Conservation (phyloP, 1,284 basidiomycete species). For the Bjerkandera adusta region DNA sequence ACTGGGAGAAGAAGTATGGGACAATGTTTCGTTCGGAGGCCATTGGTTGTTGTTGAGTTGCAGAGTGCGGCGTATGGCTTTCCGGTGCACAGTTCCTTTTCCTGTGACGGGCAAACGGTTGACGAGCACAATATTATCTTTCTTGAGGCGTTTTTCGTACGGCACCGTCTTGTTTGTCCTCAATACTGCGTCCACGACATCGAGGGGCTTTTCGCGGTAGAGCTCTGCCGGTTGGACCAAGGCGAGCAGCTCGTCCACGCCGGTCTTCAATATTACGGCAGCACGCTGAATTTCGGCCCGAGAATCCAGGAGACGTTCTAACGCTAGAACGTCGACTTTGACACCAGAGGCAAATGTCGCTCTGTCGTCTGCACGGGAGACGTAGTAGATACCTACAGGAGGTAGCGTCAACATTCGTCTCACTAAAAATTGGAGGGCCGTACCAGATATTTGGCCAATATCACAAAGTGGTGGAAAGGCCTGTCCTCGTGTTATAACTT, state of each 20-base stretch:
- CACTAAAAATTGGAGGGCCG: neutral
- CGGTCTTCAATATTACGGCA: neutral
- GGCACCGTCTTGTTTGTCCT: conserved; percentile 12
- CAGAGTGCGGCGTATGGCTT: conserved; percentile 13
- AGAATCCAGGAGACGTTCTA: conserved; percentile 12
- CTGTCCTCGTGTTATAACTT: neutral
- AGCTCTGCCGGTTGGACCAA: neutral
- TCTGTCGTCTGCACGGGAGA: conserved; percentile 9
- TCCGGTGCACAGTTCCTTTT: conserved; percentile 17
- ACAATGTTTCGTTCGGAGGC: neutral
- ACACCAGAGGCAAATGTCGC: conserved; percentile 12
- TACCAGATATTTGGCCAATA: neutral
- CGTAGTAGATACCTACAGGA: conserved; percentile 2
- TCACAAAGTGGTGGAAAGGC: neutral
- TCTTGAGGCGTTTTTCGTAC: conserved; percentile 15
- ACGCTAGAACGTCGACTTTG: conserved; percentile 14
- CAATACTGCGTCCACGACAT: conserved; percentile 7
- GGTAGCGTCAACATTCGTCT: neutral
- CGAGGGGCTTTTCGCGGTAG: neutral
- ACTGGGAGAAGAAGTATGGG: neutral
- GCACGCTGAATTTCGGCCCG: neutral
- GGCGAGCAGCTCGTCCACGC: neutral
- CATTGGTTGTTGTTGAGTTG: neutral
- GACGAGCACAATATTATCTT: conserved; percentile 16
- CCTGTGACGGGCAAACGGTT: conserved; percentile 15